phyloP scores from a whole-genome alignment of 495 filamentous ascomycete species.

The Baudoinia panamericana region DNA sequence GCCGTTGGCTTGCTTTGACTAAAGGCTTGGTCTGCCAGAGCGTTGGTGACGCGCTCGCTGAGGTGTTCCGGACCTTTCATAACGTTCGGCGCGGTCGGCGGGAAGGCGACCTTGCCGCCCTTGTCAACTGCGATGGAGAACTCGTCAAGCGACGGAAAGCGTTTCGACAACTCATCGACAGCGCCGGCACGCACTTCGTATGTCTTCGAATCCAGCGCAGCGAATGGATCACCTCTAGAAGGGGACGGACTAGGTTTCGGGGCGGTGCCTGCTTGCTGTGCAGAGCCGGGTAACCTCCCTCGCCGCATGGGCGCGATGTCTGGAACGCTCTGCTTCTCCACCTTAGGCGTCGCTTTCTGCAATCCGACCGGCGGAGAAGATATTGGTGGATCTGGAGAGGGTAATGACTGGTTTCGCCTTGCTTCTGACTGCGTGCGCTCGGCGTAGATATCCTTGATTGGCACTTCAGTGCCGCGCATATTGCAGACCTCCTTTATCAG shows the following conservation, averaged over 20 bases:
- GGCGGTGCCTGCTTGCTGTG: conserved; percentile 28
- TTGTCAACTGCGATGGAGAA: conserved; percentile 83
- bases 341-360: conserved; percentile 49
- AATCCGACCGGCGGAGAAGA: conserved; percentile 53
- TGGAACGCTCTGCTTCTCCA: conserved; percentile 60
- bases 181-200: conserved; percentile 38
- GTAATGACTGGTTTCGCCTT: conserved; percentile 48
- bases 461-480: conserved; percentile 79
- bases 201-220: conserved; percentile 56
- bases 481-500: conserved; percentile 70
- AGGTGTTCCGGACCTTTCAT: conserved; percentile 36
- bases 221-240: conserved; percentile 73
- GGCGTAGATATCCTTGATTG: conserved; percentile 89
- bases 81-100: conserved; percentile 35
- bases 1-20: conserved; percentile 30
- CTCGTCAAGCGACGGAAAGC: conserved; percentile 86
- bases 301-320: conserved; percentile 92
- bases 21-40: conserved; percentile 83
- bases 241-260: conserved; percentile 64
- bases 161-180: conserved; percentile 65
- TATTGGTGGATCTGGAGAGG: conserved; percentile 38
- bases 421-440: conserved; percentile 50
- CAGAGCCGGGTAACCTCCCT: conserved; percentile 56
- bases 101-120: conserved; percentile 78
- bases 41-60: conserved; percentile 62